Percentiles rank a stretch among this genome's conserved stretches.
Evolutionary conservation across 75 land plant species (phyloP).

Genomic region (Isoetes taiwanensis): DNA sequence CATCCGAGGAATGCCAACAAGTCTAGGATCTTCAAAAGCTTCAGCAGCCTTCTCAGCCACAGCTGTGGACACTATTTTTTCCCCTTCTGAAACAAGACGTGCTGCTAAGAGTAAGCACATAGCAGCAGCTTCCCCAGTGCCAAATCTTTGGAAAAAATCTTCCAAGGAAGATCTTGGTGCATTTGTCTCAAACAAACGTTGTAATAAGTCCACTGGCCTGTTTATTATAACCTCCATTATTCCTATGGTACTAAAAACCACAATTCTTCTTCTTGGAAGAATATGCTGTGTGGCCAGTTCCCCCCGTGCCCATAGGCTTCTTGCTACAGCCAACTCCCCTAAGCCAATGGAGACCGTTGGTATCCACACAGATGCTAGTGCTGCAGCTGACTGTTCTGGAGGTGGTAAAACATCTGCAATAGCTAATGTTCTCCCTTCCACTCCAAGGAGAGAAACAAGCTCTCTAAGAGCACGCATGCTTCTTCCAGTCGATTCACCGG

Average conservation of each 20-base stretch:
- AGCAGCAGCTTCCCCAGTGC: constrained; percentile 94
- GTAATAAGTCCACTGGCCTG: constrained; percentile 85
- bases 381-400: constrained; percentile 47
- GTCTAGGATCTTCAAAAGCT: constrained; percentile 90
- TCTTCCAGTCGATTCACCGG: constrained; percentile 26
- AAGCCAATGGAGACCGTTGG: constrained; percentile 19
- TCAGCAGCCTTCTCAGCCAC: constrained; percentile 95
- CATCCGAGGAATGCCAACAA: constrained; percentile 89
- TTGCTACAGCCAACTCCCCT: constrained; percentile 32
- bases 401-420: constrained; percentile 72
- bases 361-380: constrained; percentile 57
- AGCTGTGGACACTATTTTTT: constrained; percentile 44
- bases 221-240: constrained; percentile 88
- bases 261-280: constrained; percentile 69
- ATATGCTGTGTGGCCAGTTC: constrained; percentile 90
- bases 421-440: constrained; percentile 79
- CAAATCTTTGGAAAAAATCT: constrained; percentile 88
- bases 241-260: constrained; percentile 84
- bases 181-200: constrained; percentile 61
- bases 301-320: constrained; percentile 78
- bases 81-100: constrained; percentile 44
- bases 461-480: constrained; percentile 64
- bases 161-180: constrained; percentile 54
- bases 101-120: constrained; percentile 93
- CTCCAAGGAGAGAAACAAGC: constrained; percentile 48